A percentile compares a stretch with the other conserved stretches of the same genome.
Conservation (phyloP, 495 filamentous ascomycete genomes). For the Penicillium verhagenii region DNA sequence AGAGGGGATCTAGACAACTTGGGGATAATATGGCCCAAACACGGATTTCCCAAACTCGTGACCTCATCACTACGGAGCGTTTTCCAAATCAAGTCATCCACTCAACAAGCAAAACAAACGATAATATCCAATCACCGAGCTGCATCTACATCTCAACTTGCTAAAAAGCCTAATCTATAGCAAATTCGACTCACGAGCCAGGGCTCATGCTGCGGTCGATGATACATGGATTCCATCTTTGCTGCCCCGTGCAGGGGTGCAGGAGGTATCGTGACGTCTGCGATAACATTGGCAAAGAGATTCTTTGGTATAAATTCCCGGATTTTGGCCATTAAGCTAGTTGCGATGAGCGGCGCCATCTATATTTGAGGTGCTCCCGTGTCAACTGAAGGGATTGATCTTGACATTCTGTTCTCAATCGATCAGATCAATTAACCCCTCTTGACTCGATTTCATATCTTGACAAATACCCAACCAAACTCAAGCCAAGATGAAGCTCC, state of each 20-base stretch:
- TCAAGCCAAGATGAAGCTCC: not conserved
- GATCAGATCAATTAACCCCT: not conserved
- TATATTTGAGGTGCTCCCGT: too few species aligned
- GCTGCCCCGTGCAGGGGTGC: not conserved
- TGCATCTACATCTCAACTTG: not conserved
- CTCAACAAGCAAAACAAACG: too few species aligned
- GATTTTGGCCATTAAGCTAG: too few species aligned
- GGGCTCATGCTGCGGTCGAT: constrained; percentile 10
- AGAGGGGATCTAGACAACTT: not conserved
- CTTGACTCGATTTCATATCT: not conserved
- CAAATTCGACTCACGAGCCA: not conserved
- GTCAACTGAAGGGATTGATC: too few species aligned
- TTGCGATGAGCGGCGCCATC: too few species aligned
- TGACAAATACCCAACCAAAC: not conserved
- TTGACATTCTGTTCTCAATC: not conserved
- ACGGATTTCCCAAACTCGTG: constrained; percentile 4
- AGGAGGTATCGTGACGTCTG: constrained; percentile 19
- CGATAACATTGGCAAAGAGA: not conserved
- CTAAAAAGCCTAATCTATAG: not conserved
- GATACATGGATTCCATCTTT: constrained; percentile 11
- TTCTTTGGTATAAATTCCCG: not conserved
- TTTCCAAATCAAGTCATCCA: not conserved
- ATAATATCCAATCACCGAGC: not conserved
- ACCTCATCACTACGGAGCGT: constrained; percentile 17
- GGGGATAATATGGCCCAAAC: not conserved